Percentiles rank a stretch among this genome's conserved stretches.
phyloP scores from a whole-genome alignment of 1,139 yeast genomes.

The Suhomyces chickasaworum region DNA sequence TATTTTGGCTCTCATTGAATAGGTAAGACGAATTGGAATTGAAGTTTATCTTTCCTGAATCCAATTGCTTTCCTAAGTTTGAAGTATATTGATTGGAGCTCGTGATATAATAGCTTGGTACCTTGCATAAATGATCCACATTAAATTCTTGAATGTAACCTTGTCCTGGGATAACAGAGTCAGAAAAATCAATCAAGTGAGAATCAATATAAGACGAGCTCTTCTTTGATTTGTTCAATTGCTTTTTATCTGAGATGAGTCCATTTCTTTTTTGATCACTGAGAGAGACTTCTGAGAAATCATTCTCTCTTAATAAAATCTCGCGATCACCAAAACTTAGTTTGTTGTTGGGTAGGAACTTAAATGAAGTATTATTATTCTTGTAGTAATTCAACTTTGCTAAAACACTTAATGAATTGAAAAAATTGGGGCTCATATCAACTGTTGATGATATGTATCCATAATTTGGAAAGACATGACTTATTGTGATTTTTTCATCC shows the following conservation, averaged over 20 bases:
- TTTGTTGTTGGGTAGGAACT: constrained; percentile 33
- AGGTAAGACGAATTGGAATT: constrained; percentile 27
- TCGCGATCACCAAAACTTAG: constrained; percentile 36
- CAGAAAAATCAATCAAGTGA: constrained; percentile 41
- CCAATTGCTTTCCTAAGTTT: constrained; percentile 12
- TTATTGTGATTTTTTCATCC: constrained; percentile 35
- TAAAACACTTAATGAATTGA: constrained; percentile 36
- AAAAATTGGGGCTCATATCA: constrained; percentile 38
- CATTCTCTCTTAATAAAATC: constrained; percentile 31
- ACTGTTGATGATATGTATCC: constrained; percentile 35
- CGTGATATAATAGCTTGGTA: constrained; percentile 46
- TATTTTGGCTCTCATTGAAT: constrained; percentile 29
- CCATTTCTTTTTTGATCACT: constrained; percentile 17
- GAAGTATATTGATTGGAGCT: constrained; percentile 24
- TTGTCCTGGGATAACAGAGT: constrained; percentile 48
- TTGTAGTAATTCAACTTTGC: constrained; percentile 44
- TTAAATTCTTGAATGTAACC: constrained; percentile 49
- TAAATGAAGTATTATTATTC: constrained; percentile 21
- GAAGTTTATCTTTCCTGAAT: constrained; percentile 21
- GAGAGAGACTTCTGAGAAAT: constrained; percentile 29
- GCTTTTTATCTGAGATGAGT: constrained; percentile 24
- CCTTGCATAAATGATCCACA: constrained; percentile 44
- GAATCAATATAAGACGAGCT: constrained; percentile 41
- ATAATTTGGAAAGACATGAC: constrained; percentile 47
- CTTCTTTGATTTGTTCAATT: constrained; percentile 36